These are phyloP conservation scores for Maudiozyma bulderi DNA, from an alignment of 805 yeast genomes.

Conservation along the genomic window DNA sequence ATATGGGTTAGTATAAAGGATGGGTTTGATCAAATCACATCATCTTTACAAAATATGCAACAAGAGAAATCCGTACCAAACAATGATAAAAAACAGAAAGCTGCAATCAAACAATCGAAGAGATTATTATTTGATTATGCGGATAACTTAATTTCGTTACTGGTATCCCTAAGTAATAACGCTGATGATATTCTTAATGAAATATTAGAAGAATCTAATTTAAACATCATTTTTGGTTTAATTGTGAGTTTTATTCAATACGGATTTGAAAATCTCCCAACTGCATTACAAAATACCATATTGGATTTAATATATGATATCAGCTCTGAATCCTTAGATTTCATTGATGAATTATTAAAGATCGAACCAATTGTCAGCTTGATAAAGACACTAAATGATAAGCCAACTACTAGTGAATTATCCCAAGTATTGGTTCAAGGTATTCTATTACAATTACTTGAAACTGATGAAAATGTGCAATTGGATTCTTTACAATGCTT, in stretches of 20 bases:
- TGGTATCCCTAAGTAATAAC: slow-evolving; percentile 56
- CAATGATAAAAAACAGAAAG: slow-evolving; percentile 1
- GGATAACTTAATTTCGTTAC: slow-evolving; percentile 63
- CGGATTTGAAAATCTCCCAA: slow-evolving; percentile 29
- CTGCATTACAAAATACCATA: slow-evolving; percentile 40
- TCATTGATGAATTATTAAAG: slow-evolving; percentile 29
- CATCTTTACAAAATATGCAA: slow-evolving; percentile 31
- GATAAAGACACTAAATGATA: not conserved
- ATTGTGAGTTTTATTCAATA: slow-evolving; percentile 22
- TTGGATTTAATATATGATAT: slow-evolving; percentile 53
- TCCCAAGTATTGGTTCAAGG: slow-evolving; percentile 31
- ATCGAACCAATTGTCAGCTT: slow-evolving; percentile 6
- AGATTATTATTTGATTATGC: slow-evolving; percentile 52
- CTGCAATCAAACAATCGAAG: slow-evolving; percentile 29
- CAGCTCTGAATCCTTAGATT: slow-evolving; percentile 48
- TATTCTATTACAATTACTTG: slow-evolving; percentile 31
- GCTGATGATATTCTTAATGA: slow-evolving; percentile 50
- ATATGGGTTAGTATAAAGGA: slow-evolving; percentile 55
- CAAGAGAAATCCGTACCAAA: not conserved
- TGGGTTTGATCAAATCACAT: slow-evolving; percentile 42
- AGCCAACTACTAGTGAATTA: slow-evolving; percentile 21
- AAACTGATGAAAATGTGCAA: slow-evolving; percentile 16
- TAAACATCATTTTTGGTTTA: slow-evolving; percentile 20
- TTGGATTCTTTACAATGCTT: slow-evolving; percentile 11
- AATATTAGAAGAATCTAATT: slow-evolving; percentile 22